Percentiles rank a stretch among this genome's conserved stretches.
Evolutionary conservation across 1,284 basidiomycete species (phyloP).

Genomic region (Moesziomyces parantarcticus): DNA sequence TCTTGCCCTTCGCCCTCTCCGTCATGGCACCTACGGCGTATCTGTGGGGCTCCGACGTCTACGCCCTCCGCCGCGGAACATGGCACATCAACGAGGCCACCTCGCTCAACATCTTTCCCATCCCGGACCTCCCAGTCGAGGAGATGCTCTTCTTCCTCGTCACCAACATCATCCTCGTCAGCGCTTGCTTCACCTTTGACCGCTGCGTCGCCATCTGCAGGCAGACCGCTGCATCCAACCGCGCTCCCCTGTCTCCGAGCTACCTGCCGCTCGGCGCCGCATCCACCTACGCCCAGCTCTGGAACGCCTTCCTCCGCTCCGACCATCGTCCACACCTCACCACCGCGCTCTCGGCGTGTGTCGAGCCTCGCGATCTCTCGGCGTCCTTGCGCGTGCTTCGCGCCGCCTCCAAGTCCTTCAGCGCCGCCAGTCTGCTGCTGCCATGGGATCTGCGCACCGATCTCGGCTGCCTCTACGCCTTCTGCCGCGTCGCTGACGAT

Average conservation of each 20-base stretch:
- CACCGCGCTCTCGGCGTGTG: constrained; percentile 12
- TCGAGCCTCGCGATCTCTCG: constrained; percentile 29
- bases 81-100: constrained; percentile 61
- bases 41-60: constrained; percentile 57
- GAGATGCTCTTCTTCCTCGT: constrained; percentile 64
- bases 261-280: constrained; percentile 39
- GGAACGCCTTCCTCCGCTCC: constrained; percentile 46
- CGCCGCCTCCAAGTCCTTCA: constrained; percentile 40
- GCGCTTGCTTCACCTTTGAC: constrained; percentile 63
- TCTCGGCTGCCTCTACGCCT: constrained; percentile 58
- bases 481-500: constrained; percentile 58
- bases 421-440: constrained; percentile 50
- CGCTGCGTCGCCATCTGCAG: constrained; percentile 56
- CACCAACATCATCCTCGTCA: constrained; percentile 61
- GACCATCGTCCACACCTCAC: constrained; percentile 7
- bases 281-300: constrained; percentile 41
- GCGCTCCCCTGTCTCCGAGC: constrained; percentile 48
- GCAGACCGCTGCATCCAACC: not conserved
- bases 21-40: constrained; percentile 45
- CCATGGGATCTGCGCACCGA: constrained; percentile 63
- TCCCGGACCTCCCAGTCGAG: constrained; percentile 62
- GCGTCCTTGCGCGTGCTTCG: constrained; percentile 11
- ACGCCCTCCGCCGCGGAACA: constrained; percentile 56
- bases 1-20: constrained; percentile 23
- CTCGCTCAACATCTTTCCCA: constrained; percentile 58